phyloP scores from a whole-genome alignment of 345 rosid genomes.

The Mercurialis annua region DNA sequence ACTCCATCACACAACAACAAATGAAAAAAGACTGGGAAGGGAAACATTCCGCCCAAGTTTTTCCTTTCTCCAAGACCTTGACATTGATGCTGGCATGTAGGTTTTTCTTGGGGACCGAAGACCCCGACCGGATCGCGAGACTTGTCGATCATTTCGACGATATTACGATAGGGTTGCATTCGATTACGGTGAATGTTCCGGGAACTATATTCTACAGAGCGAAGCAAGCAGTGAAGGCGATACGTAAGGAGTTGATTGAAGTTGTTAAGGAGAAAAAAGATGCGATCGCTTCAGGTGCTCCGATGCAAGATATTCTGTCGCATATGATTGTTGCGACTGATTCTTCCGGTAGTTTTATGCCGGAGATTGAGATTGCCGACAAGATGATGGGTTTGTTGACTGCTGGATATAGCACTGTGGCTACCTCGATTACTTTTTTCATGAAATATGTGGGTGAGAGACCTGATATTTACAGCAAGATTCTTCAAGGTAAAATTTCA shows the following conservation, averaged over 20 bases:
- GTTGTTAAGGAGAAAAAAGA: slow-evolving; percentile 40
- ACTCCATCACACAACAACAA: slow-evolving; percentile 42
- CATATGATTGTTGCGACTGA: slow-evolving; percentile 40
- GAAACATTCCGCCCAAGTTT: slow-evolving; percentile 29
- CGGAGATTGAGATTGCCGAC: slow-evolving; percentile 49
- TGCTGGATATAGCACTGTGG: slow-evolving; percentile 56
- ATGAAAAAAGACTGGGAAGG: slow-evolving; percentile 42
- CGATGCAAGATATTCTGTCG: slow-evolving; percentile 33
- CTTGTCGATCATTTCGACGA: slow-evolving; percentile 40
- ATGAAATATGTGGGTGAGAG: slow-evolving; percentile 56
- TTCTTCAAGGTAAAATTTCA: slow-evolving; percentile 31
- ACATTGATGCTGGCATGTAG: slow-evolving; percentile 49
- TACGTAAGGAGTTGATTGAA: slow-evolving; percentile 31
- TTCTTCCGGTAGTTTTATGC: slow-evolving; percentile 39
- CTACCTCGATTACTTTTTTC: slow-evolving; percentile 54
- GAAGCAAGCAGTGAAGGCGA: slow-evolving; percentile 30
- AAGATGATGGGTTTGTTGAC: slow-evolving; percentile 53
- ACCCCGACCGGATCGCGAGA: slow-evolving; percentile 39
- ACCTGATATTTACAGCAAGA: slow-evolving; percentile 38
- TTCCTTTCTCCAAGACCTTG: slow-evolving; percentile 35
- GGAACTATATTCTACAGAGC: slow-evolving; percentile 43
- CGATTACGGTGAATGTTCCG: slow-evolving; percentile 36
- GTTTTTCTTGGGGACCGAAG: slow-evolving; percentile 47
- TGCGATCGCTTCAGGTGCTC: slow-evolving; percentile 28
- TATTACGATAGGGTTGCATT: slow-evolving; percentile 45